phyloP scores from a whole-genome alignment of 345 rosid genomes.

The Tarenaya hassleriana region DNA sequence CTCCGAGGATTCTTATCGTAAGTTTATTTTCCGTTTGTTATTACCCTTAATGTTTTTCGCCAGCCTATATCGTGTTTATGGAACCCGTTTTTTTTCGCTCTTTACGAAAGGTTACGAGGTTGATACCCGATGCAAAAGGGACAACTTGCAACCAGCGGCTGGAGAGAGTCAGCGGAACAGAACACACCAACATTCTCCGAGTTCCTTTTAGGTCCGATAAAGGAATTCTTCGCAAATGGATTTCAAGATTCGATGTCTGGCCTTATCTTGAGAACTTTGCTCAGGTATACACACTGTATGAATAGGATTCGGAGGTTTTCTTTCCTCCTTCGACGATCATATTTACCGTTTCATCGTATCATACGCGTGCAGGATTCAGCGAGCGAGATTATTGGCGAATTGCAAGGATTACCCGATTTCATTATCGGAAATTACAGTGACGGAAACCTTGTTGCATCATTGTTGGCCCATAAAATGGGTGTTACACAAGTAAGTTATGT shows the following conservation, averaged over 20 bases:
- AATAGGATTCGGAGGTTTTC: background rate
- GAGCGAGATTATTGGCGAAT: conserved; percentile 75
- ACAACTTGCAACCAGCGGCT: conserved; percentile 85
- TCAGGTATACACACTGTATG: conserved; percentile 39
- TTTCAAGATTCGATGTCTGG: conserved; percentile 98
- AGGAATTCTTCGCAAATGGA: conserved; percentile 88
- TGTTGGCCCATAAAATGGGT: conserved; percentile 90
- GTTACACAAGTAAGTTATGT: conserved; percentile 84
- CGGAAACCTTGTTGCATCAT: conserved; percentile 94
- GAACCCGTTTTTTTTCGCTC: conserved; percentile 20
- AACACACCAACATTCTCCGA: conserved; percentile 68
- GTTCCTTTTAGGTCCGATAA: conserved; percentile 92
- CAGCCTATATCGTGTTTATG: conserved; percentile 5
- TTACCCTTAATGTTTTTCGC: background rate
- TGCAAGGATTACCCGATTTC: conserved; percentile 86
- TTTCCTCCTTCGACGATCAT: too few relatives aligned
- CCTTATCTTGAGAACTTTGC: conserved; percentile 90
- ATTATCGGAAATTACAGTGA: conserved; percentile 97
- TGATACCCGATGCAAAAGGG: conserved; percentile 92
- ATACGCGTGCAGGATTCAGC: conserved; percentile 60
- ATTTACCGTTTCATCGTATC: too few relatives aligned
- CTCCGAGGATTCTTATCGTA: conserved; percentile 85
- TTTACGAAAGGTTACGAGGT: conserved; percentile 66
- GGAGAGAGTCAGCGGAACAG: conserved; percentile 94
- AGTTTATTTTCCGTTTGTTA: conserved; percentile 20